A percentile compares a stretch with the other conserved stretches of the same genome.
Evolutionary conservation across 257 asterid genomes (phyloP).

Genomic region (Agastache rugosa): DNA sequence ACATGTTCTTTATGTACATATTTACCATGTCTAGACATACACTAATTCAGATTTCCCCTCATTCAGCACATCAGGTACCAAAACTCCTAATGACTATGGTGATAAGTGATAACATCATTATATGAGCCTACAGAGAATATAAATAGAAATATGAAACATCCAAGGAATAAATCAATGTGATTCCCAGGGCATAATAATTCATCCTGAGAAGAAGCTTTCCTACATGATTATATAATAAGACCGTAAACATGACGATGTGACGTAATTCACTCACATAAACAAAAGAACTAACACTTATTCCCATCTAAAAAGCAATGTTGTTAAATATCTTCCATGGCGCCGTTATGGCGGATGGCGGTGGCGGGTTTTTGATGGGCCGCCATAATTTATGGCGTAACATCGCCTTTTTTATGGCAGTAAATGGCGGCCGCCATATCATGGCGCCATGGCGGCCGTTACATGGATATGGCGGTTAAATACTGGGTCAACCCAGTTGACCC

Average conservation of each 20-base stretch:
- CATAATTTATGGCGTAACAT: too few relatives aligned
- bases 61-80: slow-evolving; percentile 14
- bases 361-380: too few relatives aligned
- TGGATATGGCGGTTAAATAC: too few relatives aligned
- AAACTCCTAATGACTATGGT: not conserved
- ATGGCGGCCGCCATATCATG: too few relatives aligned
- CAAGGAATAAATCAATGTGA: slow-evolving; percentile 7
- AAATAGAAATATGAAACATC: not conserved
- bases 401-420: too few relatives aligned
- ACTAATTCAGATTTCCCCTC: slow-evolving; percentile 9
- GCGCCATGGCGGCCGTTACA: too few relatives aligned
- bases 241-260: not conserved
- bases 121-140: slow-evolving; percentile 9
- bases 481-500: too few relatives aligned
- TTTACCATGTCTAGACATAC: not conserved
- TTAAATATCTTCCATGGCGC: too few relatives aligned
- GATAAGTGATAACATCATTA: not conserved
- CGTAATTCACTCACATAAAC: not conserved
- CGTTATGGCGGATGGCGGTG: too few relatives aligned
- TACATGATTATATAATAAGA: slow-evolving; percentile 1
- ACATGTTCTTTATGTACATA: slow-evolving; percentile 8
- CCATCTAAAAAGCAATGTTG: too few relatives aligned
- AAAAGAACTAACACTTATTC: not conserved
- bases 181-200: not conserved
- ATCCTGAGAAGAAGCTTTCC: slow-evolving; percentile 11